These are phyloP conservation scores for Exophiala oligosperma DNA, from an alignment of 2,329 filamentous ascomycete genomes.

Conservation along the genomic window DNA sequence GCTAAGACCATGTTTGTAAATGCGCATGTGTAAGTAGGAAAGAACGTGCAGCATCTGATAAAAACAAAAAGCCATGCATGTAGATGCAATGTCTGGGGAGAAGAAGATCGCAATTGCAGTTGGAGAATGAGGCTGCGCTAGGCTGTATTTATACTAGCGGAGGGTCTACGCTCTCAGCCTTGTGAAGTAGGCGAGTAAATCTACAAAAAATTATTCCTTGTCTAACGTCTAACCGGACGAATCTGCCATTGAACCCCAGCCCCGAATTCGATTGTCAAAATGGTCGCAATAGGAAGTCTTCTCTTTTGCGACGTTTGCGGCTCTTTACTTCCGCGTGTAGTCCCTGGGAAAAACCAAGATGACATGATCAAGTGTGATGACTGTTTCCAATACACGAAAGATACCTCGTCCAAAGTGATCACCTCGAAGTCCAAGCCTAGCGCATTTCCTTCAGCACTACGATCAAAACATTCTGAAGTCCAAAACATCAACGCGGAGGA, in stretches of 20 bases:
- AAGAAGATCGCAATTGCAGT: too few relatives aligned
- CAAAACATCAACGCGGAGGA: slow-evolving; percentile 79
- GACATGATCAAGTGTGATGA: slow-evolving; percentile 79
- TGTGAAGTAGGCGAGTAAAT: background rate
- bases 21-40: too few relatives aligned
- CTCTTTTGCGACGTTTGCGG: slow-evolving; percentile 94
- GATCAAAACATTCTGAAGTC: slow-evolving; percentile 82
- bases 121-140: too few relatives aligned
- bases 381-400: slow-evolving; percentile 81
- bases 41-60: too few relatives aligned
- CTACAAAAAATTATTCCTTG: background rate
- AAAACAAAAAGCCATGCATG: too few relatives aligned
- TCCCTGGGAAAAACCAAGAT: slow-evolving; percentile 61
- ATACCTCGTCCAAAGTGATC: slow-evolving; percentile 73
- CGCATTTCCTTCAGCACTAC: slow-evolving; percentile 86
- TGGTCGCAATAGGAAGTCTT: slow-evolving; percentile 87
- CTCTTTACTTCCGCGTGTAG: slow-evolving; percentile 79
- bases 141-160: too few relatives aligned
- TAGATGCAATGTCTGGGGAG: too few relatives aligned
- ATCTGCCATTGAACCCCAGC: background rate
- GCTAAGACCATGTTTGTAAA: background rate
- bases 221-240: too few relatives aligned
- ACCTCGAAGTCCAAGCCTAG: slow-evolving; percentile 82
- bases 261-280: slow-evolving; percentile 39
- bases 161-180: too few relatives aligned